phyloP scores from a whole-genome alignment of 768 basidiomycete species.

The Termitomyces sp. region DNA sequence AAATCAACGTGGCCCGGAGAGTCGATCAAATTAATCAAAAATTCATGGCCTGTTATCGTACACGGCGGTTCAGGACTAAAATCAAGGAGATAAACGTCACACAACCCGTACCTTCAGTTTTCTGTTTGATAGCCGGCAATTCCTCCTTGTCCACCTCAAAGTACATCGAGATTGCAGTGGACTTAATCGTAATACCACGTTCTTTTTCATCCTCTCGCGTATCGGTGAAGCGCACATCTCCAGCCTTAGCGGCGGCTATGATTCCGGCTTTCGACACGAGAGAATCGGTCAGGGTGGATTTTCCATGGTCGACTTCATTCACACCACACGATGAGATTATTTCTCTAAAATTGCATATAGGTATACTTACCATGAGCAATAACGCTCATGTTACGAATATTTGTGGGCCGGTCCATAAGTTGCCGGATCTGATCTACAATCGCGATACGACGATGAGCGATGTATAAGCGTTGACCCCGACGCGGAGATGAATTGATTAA shows the following conservation, averaged over 20 bases:
- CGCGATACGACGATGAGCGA: neutral
- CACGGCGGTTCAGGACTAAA: neutral
- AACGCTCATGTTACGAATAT: conserved; percentile 94
- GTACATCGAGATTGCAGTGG: conserved; percentile 99
- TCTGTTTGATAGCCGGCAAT: conserved; percentile 80
- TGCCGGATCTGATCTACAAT: conserved; percentile 74
- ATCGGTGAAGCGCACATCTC: conserved; percentile 96
- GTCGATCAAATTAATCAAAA: conserved; percentile 90
- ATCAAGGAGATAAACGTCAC: conserved; percentile 1
- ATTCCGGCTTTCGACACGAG: conserved; percentile 99
- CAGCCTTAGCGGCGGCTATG: conserved; percentile 91
- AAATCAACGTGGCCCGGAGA: conserved; percentile 99
- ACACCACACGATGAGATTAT: conserved; percentile 5
- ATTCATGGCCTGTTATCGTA: conserved; percentile 68
- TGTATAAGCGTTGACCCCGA: neutral
- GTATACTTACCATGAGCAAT: conserved; percentile 77
- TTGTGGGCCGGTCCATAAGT: conserved; percentile 87
- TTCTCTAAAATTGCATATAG: conserved; percentile 1
- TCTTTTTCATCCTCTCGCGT: conserved; percentile 98
- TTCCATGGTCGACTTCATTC: conserved; percentile 92
- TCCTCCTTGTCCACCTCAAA: conserved; percentile 95
- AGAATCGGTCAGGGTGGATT: conserved; percentile 98
- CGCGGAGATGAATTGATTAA: conserved; percentile 2
- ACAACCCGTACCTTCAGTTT: conserved; percentile 70
- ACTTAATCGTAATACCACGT: conserved; percentile 99